Evolutionary conservation across 805 yeast species (phyloP), one percentile per base, ranked within the genome.

Genomic region (Pichia nakasei): DNA sequence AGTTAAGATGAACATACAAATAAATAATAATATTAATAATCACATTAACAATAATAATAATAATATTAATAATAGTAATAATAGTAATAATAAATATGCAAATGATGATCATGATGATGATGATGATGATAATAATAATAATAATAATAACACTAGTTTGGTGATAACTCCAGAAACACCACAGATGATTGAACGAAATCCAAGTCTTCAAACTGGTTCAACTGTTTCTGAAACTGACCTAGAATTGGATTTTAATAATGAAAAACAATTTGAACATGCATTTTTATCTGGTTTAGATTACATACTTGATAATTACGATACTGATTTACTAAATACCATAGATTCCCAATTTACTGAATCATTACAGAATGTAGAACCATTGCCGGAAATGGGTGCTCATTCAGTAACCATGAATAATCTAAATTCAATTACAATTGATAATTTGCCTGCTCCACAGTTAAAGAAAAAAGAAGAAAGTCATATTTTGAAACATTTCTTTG

Each of bases 401-500:
- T 22, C 24, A 9, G 7, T 37, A 17, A 37, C 39, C 24, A 37
- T 26, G 33, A 20, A 11, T 26, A 12, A 37, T 37, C 19, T 37
- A 18, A 32, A 24, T 32, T 20, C 12, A 27, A 11, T 17, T 13
- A 31, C 11, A 17, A 22, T 15, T 22, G 22, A n/a, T 11, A 17
- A 27, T 15, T 20, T 8, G 2, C 20, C 35, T 9, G 48, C 32
- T 8, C 46, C 48, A 2, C 40, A 38, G 22, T 19, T 46, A 12
- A 42, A 46, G 22, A 42, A 42, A n/a, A 42, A 39, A 22, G 79
- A 76, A 45, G 82, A 76, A 48, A 74, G 73, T 45, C 69, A 67
- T 65, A 72, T 76, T 68, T 52, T 76, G 46, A 70, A 69, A 48
- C 81, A 76, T 55, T 76, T 75, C 51, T 76, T 76, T 56, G 70